phyloP scores from a whole-genome alignment of 2,329 filamentous ascomycete species.

The Penicillium sp. region DNA sequence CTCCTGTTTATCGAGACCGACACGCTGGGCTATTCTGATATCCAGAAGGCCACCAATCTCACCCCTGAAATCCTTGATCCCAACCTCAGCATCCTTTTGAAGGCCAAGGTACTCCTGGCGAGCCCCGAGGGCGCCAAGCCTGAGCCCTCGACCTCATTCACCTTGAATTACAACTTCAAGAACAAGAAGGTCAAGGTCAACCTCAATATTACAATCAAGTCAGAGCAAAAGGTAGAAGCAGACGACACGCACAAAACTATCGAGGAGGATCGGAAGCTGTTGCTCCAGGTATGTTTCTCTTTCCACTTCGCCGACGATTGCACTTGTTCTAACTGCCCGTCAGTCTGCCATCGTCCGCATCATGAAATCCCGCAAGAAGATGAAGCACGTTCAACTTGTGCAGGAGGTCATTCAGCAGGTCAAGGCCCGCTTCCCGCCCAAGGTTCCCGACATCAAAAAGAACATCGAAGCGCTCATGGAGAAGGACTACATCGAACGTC shows the following conservation, averaged over 20 bases:
- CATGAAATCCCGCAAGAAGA: constrained; percentile 98
- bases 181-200: constrained; percentile 98
- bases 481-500: constrained; percentile 95
- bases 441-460: constrained; percentile 96
- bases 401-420: constrained; percentile 96
- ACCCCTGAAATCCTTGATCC: constrained; percentile 79
- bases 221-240: constrained; percentile 92
- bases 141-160: constrained; percentile 71
- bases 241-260: constrained; percentile 99
- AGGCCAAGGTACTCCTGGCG: constrained; percentile 81
- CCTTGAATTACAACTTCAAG: constrained; percentile 91
- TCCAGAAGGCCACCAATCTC: constrained; percentile 72
- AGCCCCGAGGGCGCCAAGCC: constrained; percentile 68
- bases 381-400: constrained; percentile 94
- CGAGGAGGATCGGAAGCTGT: constrained; percentile 92
- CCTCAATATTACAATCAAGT: constrained; percentile 88
- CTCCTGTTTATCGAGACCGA: constrained; percentile 92
- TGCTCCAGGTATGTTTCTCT: constrained; percentile 74
- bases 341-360: constrained; percentile 98
- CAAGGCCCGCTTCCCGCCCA: constrained; percentile 84
- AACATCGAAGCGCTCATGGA: constrained; percentile 97
- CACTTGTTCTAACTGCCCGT: constrained; percentile 4
- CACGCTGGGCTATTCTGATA: constrained; percentile 79
- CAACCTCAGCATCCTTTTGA: constrained; percentile 77
- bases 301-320: neutral